Percentiles rank a stretch among this genome's conserved stretches.
These are phyloP conservation scores for Globisporangium nunn DNA, from an alignment of 352 stramenopile genomes.

Conservation along the genomic window DNA sequence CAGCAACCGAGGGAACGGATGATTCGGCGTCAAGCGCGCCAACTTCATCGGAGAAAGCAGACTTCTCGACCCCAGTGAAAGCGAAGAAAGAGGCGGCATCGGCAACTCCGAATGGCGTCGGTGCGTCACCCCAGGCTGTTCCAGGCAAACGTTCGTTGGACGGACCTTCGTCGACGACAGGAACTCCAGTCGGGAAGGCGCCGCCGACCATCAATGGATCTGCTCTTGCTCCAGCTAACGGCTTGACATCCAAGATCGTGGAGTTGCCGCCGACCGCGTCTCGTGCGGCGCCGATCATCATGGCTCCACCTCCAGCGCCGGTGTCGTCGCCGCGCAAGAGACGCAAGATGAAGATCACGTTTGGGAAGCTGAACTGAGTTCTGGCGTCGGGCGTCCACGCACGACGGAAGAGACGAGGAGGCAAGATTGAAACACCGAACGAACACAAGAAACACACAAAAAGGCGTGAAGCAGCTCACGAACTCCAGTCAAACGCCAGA, in stretches of 20 bases:
- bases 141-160: conserved; percentile 41
- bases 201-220: conserved; percentile 1
- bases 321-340: conserved; percentile 76
- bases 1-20: conserved; percentile 26
- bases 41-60: conserved; percentile 18
- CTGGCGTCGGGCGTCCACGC: conserved; percentile 5
- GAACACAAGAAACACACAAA: conserved; percentile 15
- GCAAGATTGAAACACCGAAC: not conserved
- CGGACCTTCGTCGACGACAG: conserved; percentile 13
- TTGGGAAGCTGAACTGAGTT: conserved; percentile 83
- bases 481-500: conserved; percentile 1
- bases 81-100: not conserved
- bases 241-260: conserved; percentile 5
- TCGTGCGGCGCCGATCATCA: conserved; percentile 30
- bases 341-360: conserved; percentile 91
- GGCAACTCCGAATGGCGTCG: not conserved
- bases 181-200: conserved; percentile 19
- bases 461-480: not conserved
- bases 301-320: conserved; percentile 23
- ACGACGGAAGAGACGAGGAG: conserved; percentile 9
- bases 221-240: conserved; percentile 16
- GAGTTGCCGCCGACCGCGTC: not conserved
- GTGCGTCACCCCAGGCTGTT: conserved; percentile 13
- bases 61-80: conserved; percentile 10
- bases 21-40: conserved; percentile 9